These are phyloP conservation scores for Naegleria gruberi DNA, from an alignment of 208 protist genomes.

Conservation along the genomic window DNA sequence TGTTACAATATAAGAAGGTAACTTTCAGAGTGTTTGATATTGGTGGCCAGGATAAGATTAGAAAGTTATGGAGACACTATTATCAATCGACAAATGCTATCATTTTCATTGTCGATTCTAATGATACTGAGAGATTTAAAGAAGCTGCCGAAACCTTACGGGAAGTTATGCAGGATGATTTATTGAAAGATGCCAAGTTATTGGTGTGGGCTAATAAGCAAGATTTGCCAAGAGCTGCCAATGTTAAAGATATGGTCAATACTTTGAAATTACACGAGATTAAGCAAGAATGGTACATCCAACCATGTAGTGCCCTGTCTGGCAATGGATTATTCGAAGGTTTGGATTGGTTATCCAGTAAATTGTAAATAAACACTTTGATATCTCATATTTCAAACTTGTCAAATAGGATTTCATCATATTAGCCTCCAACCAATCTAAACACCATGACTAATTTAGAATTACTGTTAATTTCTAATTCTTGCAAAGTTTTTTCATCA, in stretches of 20 bases:
- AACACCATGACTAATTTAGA: too few relatives aligned
- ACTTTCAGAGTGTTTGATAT: too few relatives aligned
- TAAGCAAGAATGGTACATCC: conserved; percentile 82
- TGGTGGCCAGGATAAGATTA: too few relatives aligned
- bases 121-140: conserved; percentile 40
- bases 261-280: conserved; percentile 85
- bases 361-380: too few relatives aligned
- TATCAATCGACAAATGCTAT: conserved; percentile 57
- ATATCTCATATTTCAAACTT: too few relatives aligned
- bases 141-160: conserved; percentile 39
- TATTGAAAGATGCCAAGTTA: conserved; percentile 64
- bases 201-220: too few relatives aligned
- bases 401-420: too few relatives aligned
- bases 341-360: conserved; percentile 82
- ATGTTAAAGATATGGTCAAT: conserved; percentile 86
- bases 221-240: too few relatives aligned
- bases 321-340: conserved; percentile 81
- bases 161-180: conserved; percentile 46
- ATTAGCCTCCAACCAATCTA: too few relatives aligned
- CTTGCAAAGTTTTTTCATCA: too few relatives aligned
- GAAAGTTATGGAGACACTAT: conserved; percentile 67
- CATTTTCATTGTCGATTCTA: conserved; percentile 50
- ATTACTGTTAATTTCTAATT: too few relatives aligned
- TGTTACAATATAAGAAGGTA: conserved; percentile 93
- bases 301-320: conserved; percentile 66